These are phyloP conservation scores for Colletotrichum higginsianum DNA, from an alignment of 2,329 filamentous ascomycete genomes.

Conservation along the genomic window DNA sequence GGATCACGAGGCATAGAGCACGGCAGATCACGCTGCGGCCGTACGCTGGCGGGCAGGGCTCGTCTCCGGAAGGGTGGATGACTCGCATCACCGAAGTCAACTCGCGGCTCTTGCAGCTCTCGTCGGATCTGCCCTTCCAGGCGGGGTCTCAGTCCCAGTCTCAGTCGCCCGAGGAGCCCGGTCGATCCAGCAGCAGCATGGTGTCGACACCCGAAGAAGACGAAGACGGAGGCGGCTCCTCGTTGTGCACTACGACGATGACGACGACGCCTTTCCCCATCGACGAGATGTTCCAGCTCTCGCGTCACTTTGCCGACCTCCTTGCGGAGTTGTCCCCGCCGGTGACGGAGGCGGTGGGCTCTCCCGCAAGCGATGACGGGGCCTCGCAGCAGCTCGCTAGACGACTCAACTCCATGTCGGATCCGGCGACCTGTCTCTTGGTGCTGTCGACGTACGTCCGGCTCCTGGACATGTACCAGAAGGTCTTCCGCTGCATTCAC, in stretches of 20 bases:
- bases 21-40: slow-evolving; percentile 52
- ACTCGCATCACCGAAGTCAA: slow-evolving; percentile 57
- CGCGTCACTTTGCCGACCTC: slow-evolving; percentile 54
- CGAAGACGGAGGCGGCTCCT: too few species aligned
- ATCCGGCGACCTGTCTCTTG: slow-evolving; percentile 57
- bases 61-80: slow-evolving; percentile 54
- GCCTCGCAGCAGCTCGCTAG: slow-evolving; percentile 21
- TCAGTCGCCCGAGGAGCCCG: slow-evolving; percentile 5
- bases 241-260: slow-evolving; percentile 21
- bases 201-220: slow-evolving; percentile 45
- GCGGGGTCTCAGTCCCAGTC: slow-evolving; percentile 40
- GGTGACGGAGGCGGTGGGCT: slow-evolving; percentile 31
- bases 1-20: slow-evolving; percentile 46
- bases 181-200: slow-evolving; percentile 20
- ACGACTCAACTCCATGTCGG: slow-evolving; percentile 44
- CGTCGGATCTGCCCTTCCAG: slow-evolving; percentile 51
- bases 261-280: slow-evolving; percentile 54
- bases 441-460: slow-evolving; percentile 57
- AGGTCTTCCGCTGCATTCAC: slow-evolving; percentile 55
- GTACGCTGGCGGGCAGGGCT: slow-evolving; percentile 40
- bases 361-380: slow-evolving; percentile 32
- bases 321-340: slow-evolving; percentile 47
- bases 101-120: slow-evolving; percentile 55
- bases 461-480: slow-evolving; percentile 58
- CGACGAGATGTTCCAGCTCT: slow-evolving; percentile 59